Conservation (phyloP, 805 yeast genomes). For the Wickerhamomyces strasburgensis region DNA sequence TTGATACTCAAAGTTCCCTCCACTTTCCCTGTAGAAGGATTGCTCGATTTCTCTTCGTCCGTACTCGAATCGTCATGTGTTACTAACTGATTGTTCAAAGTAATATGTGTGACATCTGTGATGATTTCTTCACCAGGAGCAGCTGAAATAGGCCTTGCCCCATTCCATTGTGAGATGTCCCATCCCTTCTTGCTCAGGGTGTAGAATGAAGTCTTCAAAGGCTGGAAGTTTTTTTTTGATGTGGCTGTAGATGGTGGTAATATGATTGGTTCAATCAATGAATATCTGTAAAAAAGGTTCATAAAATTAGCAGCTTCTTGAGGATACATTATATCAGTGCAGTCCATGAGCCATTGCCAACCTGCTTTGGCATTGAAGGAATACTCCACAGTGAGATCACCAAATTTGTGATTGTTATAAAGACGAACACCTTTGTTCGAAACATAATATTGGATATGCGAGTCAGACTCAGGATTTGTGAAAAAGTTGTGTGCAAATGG, state of each 20-base stretch:
- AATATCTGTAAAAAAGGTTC: conserved; percentile 41
- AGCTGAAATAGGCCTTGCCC: conserved; percentile 5
- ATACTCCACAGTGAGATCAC: conserved; percentile 30
- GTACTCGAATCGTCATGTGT: conserved; percentile 9
- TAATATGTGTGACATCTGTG: conserved; percentile 10
- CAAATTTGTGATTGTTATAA: conserved; percentile 38
- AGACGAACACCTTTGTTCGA: conserved; percentile 62
- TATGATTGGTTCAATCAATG: conserved; percentile 42
- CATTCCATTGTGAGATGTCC: conserved; percentile 33
- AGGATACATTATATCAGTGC: conserved; percentile 62
- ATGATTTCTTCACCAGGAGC: conserved; percentile 18
- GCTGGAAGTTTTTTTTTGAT: conserved; percentile 25
- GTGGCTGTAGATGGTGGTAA: conserved; percentile 31
- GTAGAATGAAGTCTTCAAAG: conserved; percentile 38
- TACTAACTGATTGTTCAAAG: conserved; percentile 16
- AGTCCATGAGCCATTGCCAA: conserved; percentile 86
- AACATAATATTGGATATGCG: conserved; percentile 74
- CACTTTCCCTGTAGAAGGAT: neutral
- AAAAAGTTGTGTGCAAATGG: conserved; percentile 76
- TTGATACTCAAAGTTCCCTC: conserved; percentile 20
- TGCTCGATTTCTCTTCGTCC: conserved; percentile 9
- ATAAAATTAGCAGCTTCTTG: conserved; percentile 53
- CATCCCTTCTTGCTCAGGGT: conserved; percentile 40
- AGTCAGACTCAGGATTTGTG: conserved; percentile 84
- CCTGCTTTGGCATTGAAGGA: conserved; percentile 72